Percentiles rank a stretch among this genome's conserved stretches.
These are phyloP conservation scores for Alternaria ventricosa DNA, from an alignment of 2,329 filamentous ascomycete species.

Conservation along the genomic window DNA sequence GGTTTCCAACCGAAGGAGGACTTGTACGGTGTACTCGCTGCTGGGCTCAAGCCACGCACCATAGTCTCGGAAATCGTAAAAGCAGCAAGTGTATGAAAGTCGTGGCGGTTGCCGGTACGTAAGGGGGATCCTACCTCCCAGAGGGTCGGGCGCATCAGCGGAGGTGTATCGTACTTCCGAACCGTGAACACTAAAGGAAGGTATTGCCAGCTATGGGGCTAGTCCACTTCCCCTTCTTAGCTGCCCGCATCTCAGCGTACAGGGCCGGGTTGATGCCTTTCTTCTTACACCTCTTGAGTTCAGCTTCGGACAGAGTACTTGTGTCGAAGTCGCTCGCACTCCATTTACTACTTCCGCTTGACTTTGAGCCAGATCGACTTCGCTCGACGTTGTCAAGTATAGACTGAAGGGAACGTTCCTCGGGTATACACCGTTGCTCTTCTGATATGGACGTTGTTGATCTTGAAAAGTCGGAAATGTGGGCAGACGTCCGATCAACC, in stretches of 20 bases:
- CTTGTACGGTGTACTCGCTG: background rate
- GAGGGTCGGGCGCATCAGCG: background rate
- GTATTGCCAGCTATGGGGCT: constrained; percentile 46
- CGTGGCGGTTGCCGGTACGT: background rate
- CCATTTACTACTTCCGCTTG: constrained; percentile 43
- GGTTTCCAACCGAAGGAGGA: background rate
- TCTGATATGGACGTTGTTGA: constrained; percentile 29
- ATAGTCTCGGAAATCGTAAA: background rate
- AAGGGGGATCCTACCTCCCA: background rate
- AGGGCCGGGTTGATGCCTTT: constrained; percentile 57
- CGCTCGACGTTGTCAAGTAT: constrained; percentile 11
- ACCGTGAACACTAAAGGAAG: constrained; percentile 27
- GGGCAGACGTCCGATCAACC: constrained; percentile 44
- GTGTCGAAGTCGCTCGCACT: constrained; percentile 50
- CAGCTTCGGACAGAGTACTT: constrained; percentile 47
- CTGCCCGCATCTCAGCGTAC: constrained; percentile 57
- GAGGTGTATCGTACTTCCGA: background rate
- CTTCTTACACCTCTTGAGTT: constrained; percentile 54
- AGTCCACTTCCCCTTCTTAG: constrained; percentile 49
- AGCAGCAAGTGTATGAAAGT: background rate
- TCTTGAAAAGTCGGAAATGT: constrained; percentile 28
- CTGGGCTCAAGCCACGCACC: background rate
- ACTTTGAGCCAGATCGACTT: constrained; percentile 25
- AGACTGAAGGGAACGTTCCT: constrained; percentile 14
- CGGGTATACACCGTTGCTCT: constrained; percentile 11